Evolutionary conservation across 495 filamentous ascomycete species (phyloP).

Genomic region (Penicillium chermesinum): DNA sequence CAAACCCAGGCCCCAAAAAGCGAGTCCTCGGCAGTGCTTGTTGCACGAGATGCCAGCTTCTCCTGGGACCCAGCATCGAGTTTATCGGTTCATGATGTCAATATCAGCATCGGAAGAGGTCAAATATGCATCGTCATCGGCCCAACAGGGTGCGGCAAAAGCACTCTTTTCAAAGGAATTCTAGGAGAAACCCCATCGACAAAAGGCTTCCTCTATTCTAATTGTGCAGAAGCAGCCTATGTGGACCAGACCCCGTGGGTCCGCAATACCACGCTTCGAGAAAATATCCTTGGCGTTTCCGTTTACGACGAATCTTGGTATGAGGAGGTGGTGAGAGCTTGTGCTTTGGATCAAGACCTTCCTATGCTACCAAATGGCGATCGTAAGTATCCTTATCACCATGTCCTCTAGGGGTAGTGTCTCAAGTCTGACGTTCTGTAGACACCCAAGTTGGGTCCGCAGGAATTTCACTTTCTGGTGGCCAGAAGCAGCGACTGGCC

Average conservation of each 20-base stretch:
- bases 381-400: slow-evolving; percentile 4
- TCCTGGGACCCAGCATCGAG: neutral
- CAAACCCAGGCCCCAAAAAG: neutral
- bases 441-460: slow-evolving; percentile 25
- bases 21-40: neutral
- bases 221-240: slow-evolving; percentile 25
- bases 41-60: slow-evolving; percentile 1
- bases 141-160: slow-evolving; percentile 47
- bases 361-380: slow-evolving; percentile 27
- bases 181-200: slow-evolving; percentile 42
- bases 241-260: slow-evolving; percentile 39
- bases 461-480: slow-evolving; percentile 32
- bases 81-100: neutral
- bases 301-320: slow-evolving; percentile 34
- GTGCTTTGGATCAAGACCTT: slow-evolving; percentile 33
- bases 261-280: slow-evolving; percentile 32
- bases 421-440: neutral
- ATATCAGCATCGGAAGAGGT: neutral
- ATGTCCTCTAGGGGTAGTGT: neutral
- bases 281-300: slow-evolving; percentile 30
- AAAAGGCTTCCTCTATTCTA: slow-evolving; percentile 9
- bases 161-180: slow-evolving; percentile 43
- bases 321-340: slow-evolving; percentile 30
- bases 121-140: slow-evolving; percentile 12
- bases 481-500: slow-evolving; percentile 35